Evolutionary conservation across 2,329 filamentous ascomycete species (phyloP).

Genomic region (Pseudocercospora musae): DNA sequence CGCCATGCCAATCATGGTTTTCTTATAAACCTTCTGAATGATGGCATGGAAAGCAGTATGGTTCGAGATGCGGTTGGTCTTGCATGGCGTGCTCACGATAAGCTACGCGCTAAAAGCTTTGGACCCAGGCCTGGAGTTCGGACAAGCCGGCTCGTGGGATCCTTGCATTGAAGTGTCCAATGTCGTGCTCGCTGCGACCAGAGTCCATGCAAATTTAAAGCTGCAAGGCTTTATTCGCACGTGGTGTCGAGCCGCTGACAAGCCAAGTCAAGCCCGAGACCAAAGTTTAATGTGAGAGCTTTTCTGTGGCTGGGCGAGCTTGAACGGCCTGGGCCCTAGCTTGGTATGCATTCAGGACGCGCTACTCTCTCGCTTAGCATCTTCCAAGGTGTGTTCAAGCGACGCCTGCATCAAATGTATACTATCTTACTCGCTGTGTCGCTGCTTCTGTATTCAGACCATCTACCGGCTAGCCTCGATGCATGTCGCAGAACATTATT

Average conservation of each 20-base stretch:
- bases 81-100: not conserved
- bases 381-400: not conserved
- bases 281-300: not conserved
- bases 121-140: conserved; percentile 1
- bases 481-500: not conserved
- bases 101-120: not conserved
- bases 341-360: not conserved
- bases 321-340: not conserved
- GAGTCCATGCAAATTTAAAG: not conserved
- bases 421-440: not conserved
- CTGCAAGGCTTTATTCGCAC: not conserved
- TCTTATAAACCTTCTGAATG: not conserved
- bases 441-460: not conserved
- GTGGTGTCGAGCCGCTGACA: not conserved
- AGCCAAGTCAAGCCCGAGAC: not conserved
- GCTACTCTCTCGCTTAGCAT: not conserved
- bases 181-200: not conserved
- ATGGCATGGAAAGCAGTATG: not conserved
- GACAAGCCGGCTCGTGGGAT: not conserved
- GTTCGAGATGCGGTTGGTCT: not conserved
- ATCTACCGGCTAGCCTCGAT: not conserved
- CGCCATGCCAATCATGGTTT: not conserved
- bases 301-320: conserved; percentile 2
- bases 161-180: not conserved
- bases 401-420: not conserved